Conservation (phyloP, 768 basidiomycete genomes). For the Amanita subjunquillea region DNA sequence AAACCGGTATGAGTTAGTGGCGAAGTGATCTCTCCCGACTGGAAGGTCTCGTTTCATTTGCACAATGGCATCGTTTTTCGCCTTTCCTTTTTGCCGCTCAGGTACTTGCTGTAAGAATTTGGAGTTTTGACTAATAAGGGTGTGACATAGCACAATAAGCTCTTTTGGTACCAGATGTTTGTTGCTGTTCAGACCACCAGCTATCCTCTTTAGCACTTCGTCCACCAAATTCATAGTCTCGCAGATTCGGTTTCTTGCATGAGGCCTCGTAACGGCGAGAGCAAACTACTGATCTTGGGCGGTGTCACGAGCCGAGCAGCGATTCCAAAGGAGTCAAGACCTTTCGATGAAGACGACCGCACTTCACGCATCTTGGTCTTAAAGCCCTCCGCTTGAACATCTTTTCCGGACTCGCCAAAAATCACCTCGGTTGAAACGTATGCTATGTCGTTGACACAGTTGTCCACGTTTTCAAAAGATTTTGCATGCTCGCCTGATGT, state of each 20-base stretch:
- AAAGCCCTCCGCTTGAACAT: conserved; percentile 83
- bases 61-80: conserved; percentile 55
- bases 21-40: conserved; percentile 56
- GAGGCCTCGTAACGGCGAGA: conserved; percentile 72
- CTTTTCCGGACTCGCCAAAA: conserved; percentile 89
- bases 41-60: conserved; percentile 63
- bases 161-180: conserved; percentile 56
- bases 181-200: conserved; percentile 81
- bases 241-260: conserved; percentile 78
- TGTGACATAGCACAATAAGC: conserved; percentile 75
- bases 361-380: conserved; percentile 94
- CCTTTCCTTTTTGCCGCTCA: conserved; percentile 22
- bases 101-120: conserved; percentile 64
- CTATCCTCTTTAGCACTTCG: conserved; percentile 76
- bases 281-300: conserved; percentile 58
- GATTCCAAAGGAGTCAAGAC: conserved; percentile 77
- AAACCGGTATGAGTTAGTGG: conserved; percentile 82
- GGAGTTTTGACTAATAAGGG: conserved; percentile 85
- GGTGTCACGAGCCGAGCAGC: conserved; percentile 75
- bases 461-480: conserved; percentile 57
- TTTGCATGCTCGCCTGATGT: conserved; percentile 49
- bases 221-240: conserved; percentile 76
- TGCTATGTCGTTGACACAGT: conserved; percentile 68
- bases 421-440: conserved; percentile 82
- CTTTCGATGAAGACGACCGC: conserved; percentile 68